A percentile compares a stretch with the other conserved stretches of the same genome.
Conservation (phyloP, 208 protist genomes). For the Leishmania major region DNA sequence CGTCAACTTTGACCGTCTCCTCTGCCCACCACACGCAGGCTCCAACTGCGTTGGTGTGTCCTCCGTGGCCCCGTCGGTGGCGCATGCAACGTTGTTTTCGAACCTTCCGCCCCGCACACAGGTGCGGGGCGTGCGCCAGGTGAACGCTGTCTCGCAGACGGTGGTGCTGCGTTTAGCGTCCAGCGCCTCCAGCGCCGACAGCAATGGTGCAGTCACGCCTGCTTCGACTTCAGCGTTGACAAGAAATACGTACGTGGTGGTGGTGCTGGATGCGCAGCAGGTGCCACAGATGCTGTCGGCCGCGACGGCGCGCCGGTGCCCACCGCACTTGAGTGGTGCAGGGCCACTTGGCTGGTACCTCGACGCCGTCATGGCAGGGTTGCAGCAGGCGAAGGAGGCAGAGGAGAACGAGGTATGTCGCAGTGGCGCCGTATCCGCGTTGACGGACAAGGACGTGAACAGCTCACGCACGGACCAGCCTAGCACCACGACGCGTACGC, state of each 20-base stretch:
- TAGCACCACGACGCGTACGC: background rate
- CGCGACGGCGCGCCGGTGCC: slow-evolving; percentile 22
- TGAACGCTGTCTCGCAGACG: slow-evolving; percentile 34
- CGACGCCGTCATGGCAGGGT: slow-evolving; percentile 21
- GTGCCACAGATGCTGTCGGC: slow-evolving; percentile 22
- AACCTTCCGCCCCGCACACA: slow-evolving; percentile 11
- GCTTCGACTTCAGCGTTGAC: slow-evolving; percentile 2
- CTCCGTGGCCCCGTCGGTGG: background rate
- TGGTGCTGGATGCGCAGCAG: slow-evolving; percentile 34
- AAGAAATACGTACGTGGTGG: slow-evolving; percentile 9
- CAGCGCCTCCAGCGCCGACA: background rate
- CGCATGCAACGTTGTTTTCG: background rate
- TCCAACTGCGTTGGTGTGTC: background rate
- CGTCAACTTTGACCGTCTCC: slow-evolving; percentile 12
- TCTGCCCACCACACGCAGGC: background rate
- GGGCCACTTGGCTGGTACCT: slow-evolving; percentile 32
- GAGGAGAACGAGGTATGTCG: background rate
- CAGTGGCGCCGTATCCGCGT: background rate
- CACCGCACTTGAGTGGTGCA: slow-evolving; percentile 23
- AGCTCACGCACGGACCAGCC: background rate
- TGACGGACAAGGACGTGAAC: background rate
- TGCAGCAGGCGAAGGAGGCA: background rate
- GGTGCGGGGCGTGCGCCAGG: slow-evolving; percentile 1
- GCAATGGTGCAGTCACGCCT: background rate
- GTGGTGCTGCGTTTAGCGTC: slow-evolving; percentile 9